phyloP scores from a whole-genome alignment of 768 basidiomycete genomes.

The Piloderma croceum region DNA sequence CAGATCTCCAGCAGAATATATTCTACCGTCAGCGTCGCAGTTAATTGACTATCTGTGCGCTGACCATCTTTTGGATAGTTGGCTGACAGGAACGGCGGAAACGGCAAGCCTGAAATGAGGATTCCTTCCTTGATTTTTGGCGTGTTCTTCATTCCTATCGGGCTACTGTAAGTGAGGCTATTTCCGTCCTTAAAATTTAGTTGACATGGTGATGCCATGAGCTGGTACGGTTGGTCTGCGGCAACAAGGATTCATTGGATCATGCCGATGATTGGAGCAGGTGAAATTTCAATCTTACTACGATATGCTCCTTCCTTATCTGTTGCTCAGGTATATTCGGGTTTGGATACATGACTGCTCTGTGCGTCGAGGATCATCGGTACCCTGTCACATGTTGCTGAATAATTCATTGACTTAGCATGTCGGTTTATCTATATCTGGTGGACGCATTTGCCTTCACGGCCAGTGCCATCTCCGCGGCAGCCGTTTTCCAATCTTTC shows the following conservation, averaged over 20 bases:
- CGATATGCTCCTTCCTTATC: too few species aligned
- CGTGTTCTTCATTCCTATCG: neutral
- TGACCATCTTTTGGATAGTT: neutral
- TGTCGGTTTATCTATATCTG: slow-evolving; percentile 11
- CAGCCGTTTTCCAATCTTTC: slow-evolving; percentile 21
- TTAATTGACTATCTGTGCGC: neutral
- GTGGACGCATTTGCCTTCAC: slow-evolving; percentile 15
- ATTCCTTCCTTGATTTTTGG: neutral
- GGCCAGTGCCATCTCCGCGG: slow-evolving; percentile 11
- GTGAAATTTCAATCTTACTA: too few species aligned
- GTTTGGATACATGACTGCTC: slow-evolving; percentile 8
- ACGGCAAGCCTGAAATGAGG: neutral
- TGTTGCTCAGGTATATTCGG: slow-evolving; percentile 8
- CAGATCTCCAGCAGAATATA: neutral
- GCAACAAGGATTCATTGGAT: slow-evolving; percentile 10
- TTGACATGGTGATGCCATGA: too few species aligned
- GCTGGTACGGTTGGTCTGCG: slow-evolving; percentile 16
- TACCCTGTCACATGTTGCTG: neutral
- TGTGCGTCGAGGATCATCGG: too few species aligned
- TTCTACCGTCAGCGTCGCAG: too few species aligned
- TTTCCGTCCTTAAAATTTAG: too few species aligned
- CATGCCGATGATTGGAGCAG: slow-evolving; percentile 15
- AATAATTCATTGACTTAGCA: slow-evolving; percentile 1
- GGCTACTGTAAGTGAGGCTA: neutral
- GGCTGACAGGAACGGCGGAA: neutral